Evolutionary conservation across 2,329 filamentous ascomycete species (phyloP).

Genomic region (Fusarium gaditjirri): DNA sequence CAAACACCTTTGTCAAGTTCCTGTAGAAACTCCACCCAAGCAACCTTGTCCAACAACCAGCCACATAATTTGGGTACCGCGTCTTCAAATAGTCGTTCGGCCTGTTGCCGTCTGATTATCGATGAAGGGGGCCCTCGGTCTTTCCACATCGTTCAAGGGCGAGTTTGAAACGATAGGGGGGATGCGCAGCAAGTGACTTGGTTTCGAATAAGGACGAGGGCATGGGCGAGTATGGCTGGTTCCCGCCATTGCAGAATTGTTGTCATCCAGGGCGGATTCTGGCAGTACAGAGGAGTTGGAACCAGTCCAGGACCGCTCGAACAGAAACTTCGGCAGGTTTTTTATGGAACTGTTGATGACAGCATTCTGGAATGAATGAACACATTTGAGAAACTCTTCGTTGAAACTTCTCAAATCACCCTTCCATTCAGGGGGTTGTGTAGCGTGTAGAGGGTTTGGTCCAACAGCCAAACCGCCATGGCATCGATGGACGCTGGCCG

Average conservation of each 20-base stretch:
- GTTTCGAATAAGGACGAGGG: background rate
- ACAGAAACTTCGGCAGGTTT: background rate
- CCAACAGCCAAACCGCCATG: background rate
- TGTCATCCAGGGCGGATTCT: background rate
- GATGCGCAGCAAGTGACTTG: background rate
- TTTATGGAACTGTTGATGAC: background rate
- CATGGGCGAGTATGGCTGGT: background rate
- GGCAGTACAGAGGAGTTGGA: background rate
- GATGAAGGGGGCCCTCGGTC: background rate
- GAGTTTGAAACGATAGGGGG: background rate
- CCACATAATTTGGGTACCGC: background rate
- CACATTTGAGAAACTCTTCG: background rate
- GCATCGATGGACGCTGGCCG: background rate
- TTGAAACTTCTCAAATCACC: background rate
- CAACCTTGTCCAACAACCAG: background rate
- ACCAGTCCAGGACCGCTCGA: background rate
- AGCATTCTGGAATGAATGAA: background rate
- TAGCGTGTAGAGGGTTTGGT: background rate
- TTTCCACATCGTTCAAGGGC: background rate
- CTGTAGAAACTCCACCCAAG: background rate
- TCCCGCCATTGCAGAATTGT: background rate
- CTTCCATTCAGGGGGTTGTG: background rate
- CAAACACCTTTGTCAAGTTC: background rate
- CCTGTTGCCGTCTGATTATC: background rate
- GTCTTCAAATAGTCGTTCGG: background rate